A percentile compares a stretch with the other conserved stretches of the same genome.
These are phyloP conservation scores for Kodamaea laetipori DNA, from an alignment of 805 yeast genomes.

Conservation along the genomic window DNA sequence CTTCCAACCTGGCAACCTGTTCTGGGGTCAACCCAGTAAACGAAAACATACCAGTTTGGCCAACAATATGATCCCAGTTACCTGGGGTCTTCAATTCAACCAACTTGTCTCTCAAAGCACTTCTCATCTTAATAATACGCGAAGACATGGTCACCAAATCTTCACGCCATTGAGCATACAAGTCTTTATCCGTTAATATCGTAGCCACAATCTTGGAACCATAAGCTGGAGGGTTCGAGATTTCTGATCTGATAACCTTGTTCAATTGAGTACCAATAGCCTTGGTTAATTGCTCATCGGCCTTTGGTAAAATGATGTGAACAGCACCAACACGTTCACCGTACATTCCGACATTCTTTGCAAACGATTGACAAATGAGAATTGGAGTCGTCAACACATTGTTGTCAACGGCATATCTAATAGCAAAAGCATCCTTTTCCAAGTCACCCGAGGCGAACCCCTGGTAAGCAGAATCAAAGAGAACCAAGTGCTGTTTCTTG, in stretches of 20 bases:
- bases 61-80: slow-evolving; percentile 85
- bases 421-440: slow-evolving; percentile 81
- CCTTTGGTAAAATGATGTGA: slow-evolving; percentile 62
- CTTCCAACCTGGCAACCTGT: slow-evolving; percentile 76
- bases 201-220: slow-evolving; percentile 89
- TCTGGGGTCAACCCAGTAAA: slow-evolving; percentile 82
- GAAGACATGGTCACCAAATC: slow-evolving; percentile 87
- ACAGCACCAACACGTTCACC: slow-evolving; percentile 97
- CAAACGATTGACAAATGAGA: slow-evolving; percentile 89
- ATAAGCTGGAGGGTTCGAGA: slow-evolving; percentile 93
- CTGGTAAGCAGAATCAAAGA: slow-evolving; percentile 95
- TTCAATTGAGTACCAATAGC: slow-evolving; percentile 78
- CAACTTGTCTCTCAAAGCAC: slow-evolving; percentile 60
- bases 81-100: slow-evolving; percentile 76
- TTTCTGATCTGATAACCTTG: slow-evolving; percentile 75
- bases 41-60: slow-evolving; percentile 96
- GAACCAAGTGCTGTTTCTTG: slow-evolving; percentile 65
- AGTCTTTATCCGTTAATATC: slow-evolving; percentile 65
- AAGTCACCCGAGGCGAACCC: slow-evolving; percentile 93
- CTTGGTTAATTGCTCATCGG: slow-evolving; percentile 40
- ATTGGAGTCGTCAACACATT: slow-evolving; percentile 48
- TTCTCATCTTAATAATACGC: slow-evolving; percentile 81
- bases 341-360: slow-evolving; percentile 94
- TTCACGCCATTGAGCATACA: slow-evolving; percentile 76
- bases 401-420: slow-evolving; percentile 58